These are phyloP conservation scores for Bruguiera sexangula DNA, from an alignment of 345 rosid genomes.

Conservation along the genomic window DNA sequence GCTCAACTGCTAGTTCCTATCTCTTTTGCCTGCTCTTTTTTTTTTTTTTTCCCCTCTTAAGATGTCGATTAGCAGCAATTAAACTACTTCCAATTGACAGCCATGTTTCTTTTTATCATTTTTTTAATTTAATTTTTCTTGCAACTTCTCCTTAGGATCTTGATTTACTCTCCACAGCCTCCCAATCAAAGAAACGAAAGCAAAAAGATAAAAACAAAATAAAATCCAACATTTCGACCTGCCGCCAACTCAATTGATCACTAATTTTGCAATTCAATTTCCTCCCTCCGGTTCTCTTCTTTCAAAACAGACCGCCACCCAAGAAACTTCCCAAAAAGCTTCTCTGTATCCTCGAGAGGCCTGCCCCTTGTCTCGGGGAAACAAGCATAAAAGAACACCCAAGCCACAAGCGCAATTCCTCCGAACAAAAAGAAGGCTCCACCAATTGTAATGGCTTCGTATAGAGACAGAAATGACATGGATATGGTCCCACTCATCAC, in stretches of 20 bases:
- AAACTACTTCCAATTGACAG: no score
- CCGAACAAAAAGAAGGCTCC: conserved; percentile 74
- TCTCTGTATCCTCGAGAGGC: conserved; percentile 68
- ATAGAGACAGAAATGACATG: conserved; percentile 51
- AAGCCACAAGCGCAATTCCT: conserved; percentile 43
- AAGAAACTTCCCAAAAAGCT: conserved; percentile 47
- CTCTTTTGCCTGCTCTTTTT: no score
- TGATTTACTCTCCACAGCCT: no score
- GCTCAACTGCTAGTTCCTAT: no score
- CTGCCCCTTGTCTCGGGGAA: conserved; percentile 76
- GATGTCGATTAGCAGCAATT: no score
- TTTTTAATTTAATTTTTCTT: no score
- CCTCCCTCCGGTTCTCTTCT: conserved; percentile 1
- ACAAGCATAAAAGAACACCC: conserved; percentile 50
- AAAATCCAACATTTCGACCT: no score
- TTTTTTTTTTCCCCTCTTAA: no score
- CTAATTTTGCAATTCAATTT: neutral
- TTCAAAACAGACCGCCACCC: conserved; percentile 40
- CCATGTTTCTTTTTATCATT: no score
- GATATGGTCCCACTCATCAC: conserved; percentile 64
- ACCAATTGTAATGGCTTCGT: conserved; percentile 54
- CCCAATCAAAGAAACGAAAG: no score
- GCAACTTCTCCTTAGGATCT: no score
- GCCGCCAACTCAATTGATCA: neutral
- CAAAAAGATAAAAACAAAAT: no score